phyloP scores from a whole-genome alignment of 176 grass and related monocot species.

The Dendrocalamus sinicus region DNA sequence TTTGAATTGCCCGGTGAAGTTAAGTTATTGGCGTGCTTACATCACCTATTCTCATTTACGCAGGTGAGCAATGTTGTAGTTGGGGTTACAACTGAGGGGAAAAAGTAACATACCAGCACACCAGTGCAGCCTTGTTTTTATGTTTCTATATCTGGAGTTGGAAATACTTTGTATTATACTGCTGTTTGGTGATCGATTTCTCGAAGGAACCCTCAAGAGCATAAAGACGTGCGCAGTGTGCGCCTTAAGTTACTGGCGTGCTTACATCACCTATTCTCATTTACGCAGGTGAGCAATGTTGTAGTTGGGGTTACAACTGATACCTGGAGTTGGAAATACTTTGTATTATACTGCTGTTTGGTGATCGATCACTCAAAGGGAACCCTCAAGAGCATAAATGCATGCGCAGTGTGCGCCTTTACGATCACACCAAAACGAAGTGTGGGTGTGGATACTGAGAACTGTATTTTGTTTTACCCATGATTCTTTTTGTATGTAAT shows the following conservation, averaged over 20 bases:
- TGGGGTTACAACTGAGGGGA: constrained; percentile 63
- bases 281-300: constrained; percentile 74
- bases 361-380: constrained; percentile 28
- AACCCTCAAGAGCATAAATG: constrained; percentile 11
- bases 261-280: constrained; percentile 5
- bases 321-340: constrained; percentile 41
- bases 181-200: constrained; percentile 33
- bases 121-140: constrained; percentile 28
- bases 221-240: neutral
- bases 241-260: neutral
- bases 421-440: constrained; percentile 8
- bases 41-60: neutral
- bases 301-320: constrained; percentile 68
- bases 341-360: constrained; percentile 49
- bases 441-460: constrained; percentile 38
- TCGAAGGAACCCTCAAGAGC: constrained; percentile 18
- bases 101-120: constrained; percentile 42
- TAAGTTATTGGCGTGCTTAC: neutral
- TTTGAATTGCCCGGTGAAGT: constrained; percentile 4
- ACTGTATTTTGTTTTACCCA: constrained; percentile 32
- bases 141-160: constrained; percentile 44
- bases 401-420: neutral
- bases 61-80: constrained; percentile 85
- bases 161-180: constrained; percentile 51
- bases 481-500: constrained; percentile 70